A percentile compares a stretch with the other conserved stretches of the same genome.
Conservation (phyloP, 257 asterid genomes). For the Solanum sejunctum region DNA sequence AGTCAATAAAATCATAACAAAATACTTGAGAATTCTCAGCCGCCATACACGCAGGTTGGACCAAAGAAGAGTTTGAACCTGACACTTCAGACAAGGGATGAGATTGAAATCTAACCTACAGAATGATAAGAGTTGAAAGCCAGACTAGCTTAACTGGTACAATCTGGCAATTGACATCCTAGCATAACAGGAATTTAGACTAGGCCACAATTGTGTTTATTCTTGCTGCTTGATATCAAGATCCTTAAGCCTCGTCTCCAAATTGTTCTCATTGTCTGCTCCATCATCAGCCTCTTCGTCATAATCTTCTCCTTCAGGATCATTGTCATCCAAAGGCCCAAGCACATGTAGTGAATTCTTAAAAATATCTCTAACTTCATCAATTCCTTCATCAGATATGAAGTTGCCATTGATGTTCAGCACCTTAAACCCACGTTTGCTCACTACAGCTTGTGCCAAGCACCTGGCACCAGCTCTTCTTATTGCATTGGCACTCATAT, state of each 20-base stretch:
- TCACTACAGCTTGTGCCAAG: constrained; percentile 65
- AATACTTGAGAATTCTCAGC: not conserved
- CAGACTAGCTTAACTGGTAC: not conserved
- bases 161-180: not conserved
- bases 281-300: constrained; percentile 55
- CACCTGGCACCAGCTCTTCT: constrained; percentile 90
- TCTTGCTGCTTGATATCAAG: constrained; percentile 68
- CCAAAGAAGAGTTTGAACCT: not conserved
- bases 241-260: constrained; percentile 70
- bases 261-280: constrained; percentile 35
- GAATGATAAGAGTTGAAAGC: not conserved
- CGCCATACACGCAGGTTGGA: not conserved
- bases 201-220: constrained; percentile 6
- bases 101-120: constrained; percentile 1
- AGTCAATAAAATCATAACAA: not conserved
- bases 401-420: constrained; percentile 71
- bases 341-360: constrained; percentile 45
- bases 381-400: constrained; percentile 91
- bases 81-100: not conserved
- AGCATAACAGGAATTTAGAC: not conserved
- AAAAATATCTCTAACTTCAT: constrained; percentile 67
- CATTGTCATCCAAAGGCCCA: constrained; percentile 86
- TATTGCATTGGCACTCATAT: constrained; percentile 56
- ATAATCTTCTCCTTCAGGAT: constrained; percentile 88
- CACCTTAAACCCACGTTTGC: constrained; percentile 52